Evolutionary conservation across 495 filamentous ascomycete species (phyloP).

Genomic region (Hypoxylon lienhwacheense): DNA sequence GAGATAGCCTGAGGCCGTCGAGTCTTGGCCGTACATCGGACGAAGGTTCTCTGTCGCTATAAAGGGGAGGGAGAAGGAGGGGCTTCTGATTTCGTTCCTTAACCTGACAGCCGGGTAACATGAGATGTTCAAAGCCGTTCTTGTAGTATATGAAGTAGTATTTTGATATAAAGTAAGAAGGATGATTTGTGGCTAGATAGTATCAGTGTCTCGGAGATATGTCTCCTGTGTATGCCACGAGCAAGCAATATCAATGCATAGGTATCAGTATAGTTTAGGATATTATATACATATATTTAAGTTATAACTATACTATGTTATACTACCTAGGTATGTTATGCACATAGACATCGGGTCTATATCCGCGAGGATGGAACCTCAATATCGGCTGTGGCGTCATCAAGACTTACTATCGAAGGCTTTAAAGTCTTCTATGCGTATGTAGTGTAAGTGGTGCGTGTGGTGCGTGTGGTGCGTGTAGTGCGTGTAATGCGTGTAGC

Average conservation of each 20-base stretch:
- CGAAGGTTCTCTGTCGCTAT: constrained; percentile 1
- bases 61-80: background rate
- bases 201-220: constrained; percentile 23
- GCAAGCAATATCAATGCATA: too few species aligned
- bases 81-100: background rate
- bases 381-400: constrained; percentile 21
- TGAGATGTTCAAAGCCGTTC: background rate
- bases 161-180: background rate
- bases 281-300: constrained; percentile 1
- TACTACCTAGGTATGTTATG: constrained; percentile 3
- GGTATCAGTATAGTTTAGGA: too few species aligned
- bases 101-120: background rate
- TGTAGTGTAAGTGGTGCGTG: too few species aligned
- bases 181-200: constrained; percentile 4
- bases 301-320: too few species aligned
- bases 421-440: too few species aligned
- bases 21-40: constrained; percentile 12
- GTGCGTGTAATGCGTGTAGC: too few species aligned
- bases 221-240: constrained; percentile 11
- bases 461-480: too few species aligned
- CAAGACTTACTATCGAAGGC: background rate
- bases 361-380: constrained; percentile 22
- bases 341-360: constrained; percentile 20
- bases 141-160: too few species aligned
- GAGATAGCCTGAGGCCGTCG: background rate